A percentile compares a stretch with the other conserved stretches of the same genome.
Evolutionary conservation across 192 early-diverging fungal genomes (phyloP).

Genomic region (Backusella liffmaniae): DNA sequence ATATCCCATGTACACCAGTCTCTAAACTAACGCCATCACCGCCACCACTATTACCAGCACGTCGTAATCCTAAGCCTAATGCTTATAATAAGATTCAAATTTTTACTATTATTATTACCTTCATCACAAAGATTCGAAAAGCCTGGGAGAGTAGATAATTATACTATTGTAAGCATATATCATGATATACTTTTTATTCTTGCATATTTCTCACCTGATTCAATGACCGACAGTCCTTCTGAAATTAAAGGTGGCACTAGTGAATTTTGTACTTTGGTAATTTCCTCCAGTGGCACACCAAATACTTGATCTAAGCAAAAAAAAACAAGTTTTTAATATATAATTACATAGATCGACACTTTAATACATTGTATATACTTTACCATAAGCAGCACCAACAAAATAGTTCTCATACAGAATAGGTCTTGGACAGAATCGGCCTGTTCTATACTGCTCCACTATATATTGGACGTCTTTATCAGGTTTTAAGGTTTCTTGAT

Average conservation of each 20-base stretch:
- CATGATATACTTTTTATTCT: background rate
- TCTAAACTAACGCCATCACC: background rate
- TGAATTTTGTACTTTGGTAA: constrained; percentile 54
- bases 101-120: constrained; percentile 16
- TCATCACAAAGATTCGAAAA: constrained; percentile 15
- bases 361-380: background rate
- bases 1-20: background rate
- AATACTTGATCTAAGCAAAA: constrained; percentile 62
- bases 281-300: constrained; percentile 71
- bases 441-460: constrained; percentile 75
- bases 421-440: constrained; percentile 62
- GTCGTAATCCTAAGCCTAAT: background rate
- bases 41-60: background rate
- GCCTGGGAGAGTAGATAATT: background rate
- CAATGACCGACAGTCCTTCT: constrained; percentile 61
- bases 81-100: background rate
- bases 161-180: background rate
- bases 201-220: constrained; percentile 37
- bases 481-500: constrained; percentile 69
- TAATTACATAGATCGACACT: background rate
- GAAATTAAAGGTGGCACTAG: constrained; percentile 61
- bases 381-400: constrained; percentile 59
- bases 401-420: constrained; percentile 66
- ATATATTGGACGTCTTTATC: constrained; percentile 72
- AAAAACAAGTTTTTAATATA: background rate